Base-by-base conservation (phyloP, 2,329 filamentous ascomycete species). In the Parascedosporium putredinis region DNA sequence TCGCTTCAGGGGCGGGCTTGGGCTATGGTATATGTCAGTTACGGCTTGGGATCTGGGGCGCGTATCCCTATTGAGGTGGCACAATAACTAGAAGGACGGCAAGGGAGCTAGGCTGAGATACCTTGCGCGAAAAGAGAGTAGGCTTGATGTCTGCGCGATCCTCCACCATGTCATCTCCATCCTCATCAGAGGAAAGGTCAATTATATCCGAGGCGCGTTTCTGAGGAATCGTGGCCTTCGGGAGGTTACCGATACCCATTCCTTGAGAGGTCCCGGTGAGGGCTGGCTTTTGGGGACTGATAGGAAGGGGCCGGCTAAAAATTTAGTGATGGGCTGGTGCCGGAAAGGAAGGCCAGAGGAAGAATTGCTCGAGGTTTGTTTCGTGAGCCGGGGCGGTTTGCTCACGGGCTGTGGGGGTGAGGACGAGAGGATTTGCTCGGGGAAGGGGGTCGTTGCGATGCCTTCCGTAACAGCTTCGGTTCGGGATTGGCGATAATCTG, bases 291-390 rank as follows among this genome's bases (percentile, higher is more conserved):
- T 50, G 33, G 3, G 49, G 43, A 27, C 49, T 50, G 6, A 50
- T 12, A 14, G 43, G 33, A 16, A 47, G 42, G 12, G 43, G 43
- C 10, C 43, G 71, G 55, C 78, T 76, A 59, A 86, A 91, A 74
- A 65, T 0, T 88, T 94, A 5, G 88, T 86, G 43, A 81, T 76
- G 24, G 88, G 86, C 31, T 87, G 86, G 71, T 94, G 84, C 42
- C 79, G 67, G 54, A 72, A 81, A 20, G 75, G 78, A 23, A 70
- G 52, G 18, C 45, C 56, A 5, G 38, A 16, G 7, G 38, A 42
- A 4, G 16, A 42, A 12, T 22, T 56, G 10, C 23, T 56, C 23
- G 60, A 50, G 24, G 47, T 59, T 57, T 49, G 58, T 62, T 62
- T 56, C 60, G 96, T 3, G 90, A 96, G n/a, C 88, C 87, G 25